A percentile compares a stretch with the other conserved stretches of the same genome.
phyloP scores from a whole-genome alignment of 768 basidiomycete species.

The Obba rivulosa region DNA sequence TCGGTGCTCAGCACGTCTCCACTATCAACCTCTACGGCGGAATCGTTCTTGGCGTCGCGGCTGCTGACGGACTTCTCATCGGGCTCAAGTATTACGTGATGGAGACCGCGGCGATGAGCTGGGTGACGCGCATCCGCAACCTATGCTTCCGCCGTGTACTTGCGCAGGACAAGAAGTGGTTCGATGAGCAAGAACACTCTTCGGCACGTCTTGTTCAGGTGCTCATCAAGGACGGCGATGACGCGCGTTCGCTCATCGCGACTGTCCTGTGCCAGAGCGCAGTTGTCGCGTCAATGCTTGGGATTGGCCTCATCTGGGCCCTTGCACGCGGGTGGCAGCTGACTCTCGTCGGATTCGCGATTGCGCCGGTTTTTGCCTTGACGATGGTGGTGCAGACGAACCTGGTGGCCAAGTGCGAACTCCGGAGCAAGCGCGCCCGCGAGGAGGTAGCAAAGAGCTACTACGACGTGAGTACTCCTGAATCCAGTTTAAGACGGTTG shows the following conservation, averaged over 20 bases:
- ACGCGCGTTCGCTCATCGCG: slow-evolving; percentile 72
- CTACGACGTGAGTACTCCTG: slow-evolving; percentile 61
- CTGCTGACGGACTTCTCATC: slow-evolving; percentile 68
- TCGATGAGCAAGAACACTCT: slow-evolving; percentile 62
- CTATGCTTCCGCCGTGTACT: slow-evolving; percentile 55
- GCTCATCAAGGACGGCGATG: slow-evolving; percentile 86
- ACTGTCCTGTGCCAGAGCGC: slow-evolving; percentile 65
- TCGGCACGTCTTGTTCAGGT: slow-evolving; percentile 62
- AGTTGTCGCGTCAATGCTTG: slow-evolving; percentile 77
- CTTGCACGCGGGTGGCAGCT: slow-evolving; percentile 86
- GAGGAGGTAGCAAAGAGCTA: slow-evolving; percentile 83
- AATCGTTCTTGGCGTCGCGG: slow-evolving; percentile 68
- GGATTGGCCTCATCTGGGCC: slow-evolving; percentile 85
- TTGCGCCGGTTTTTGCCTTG: slow-evolving; percentile 78
- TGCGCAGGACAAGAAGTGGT: slow-evolving; percentile 81
- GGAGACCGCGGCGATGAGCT: slow-evolving; percentile 67
- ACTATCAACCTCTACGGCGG: slow-evolving; percentile 67
- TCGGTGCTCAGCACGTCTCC: slow-evolving; percentile 55
- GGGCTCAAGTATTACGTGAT: slow-evolving; percentile 78
- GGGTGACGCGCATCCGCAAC: slow-evolving; percentile 66
- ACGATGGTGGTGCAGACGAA: slow-evolving; percentile 71
- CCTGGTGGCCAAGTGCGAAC: slow-evolving; percentile 67
- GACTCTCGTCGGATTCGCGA: slow-evolving; percentile 82
- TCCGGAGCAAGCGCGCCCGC: slow-evolving; percentile 76
- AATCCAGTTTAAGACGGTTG: slow-evolving; percentile 1